phyloP scores from a whole-genome alignment of 1,284 basidiomycete species.

The Ganoderma lingzhi region DNA sequence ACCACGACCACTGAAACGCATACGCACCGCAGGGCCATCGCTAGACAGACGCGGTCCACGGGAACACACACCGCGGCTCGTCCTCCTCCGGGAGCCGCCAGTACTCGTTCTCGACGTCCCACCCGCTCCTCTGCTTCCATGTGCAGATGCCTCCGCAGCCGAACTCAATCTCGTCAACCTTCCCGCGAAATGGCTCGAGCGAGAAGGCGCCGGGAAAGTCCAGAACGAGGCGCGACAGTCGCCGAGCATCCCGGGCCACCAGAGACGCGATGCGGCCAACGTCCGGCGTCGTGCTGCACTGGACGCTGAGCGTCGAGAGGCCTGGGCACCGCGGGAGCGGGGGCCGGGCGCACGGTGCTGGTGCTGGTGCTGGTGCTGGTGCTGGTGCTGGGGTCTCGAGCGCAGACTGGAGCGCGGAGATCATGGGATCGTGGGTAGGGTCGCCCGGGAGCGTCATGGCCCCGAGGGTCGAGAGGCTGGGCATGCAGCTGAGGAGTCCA shows the following conservation, averaged over 20 bases:
- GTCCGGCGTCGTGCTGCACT: background rate
- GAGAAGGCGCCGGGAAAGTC: conserved; percentile 1
- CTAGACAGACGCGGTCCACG: conserved; percentile 6
- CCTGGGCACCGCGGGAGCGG: conserved; percentile 3
- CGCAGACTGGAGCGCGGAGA: conserved; percentile 9
- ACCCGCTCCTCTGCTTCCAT: conserved; percentile 16
- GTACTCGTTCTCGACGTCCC: conserved; percentile 16
- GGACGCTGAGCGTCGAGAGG: conserved; percentile 23
- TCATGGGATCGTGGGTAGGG: background rate
- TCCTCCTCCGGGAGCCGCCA: conserved; percentile 20
- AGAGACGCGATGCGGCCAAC: background rate
- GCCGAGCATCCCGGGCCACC: background rate
- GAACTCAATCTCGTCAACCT: conserved; percentile 15
- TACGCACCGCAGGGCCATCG: background rate
- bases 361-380: too few species aligned
- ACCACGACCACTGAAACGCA: background rate
- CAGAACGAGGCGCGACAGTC: conserved; percentile 15
- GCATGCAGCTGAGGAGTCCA: conserved; percentile 12
- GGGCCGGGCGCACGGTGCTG: background rate
- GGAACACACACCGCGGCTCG: conserved; percentile 17
- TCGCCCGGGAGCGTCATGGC: conserved; percentile 18
- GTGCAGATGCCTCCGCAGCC: conserved; percentile 17
- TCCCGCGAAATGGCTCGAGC: background rate
- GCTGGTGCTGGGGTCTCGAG: background rate
- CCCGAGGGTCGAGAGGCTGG: conserved; percentile 13